Conservation (phyloP, 768 basidiomycete genomes). For the Tricholoma terreum region DNA sequence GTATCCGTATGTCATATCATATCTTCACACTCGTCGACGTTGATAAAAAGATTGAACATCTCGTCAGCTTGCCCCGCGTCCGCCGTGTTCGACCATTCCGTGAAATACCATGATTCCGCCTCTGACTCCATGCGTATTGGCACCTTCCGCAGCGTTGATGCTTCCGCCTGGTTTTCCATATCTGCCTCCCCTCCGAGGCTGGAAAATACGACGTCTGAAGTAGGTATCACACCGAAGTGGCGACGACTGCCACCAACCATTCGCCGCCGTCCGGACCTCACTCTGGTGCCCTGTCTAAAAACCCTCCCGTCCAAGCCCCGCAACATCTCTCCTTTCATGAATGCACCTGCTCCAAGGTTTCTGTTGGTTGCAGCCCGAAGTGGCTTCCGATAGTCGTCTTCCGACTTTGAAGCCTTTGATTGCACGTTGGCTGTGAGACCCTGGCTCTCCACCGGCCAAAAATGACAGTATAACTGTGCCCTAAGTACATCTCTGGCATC, state of each 20-base stretch:
- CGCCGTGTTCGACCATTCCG: neutral
- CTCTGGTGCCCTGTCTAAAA: neutral
- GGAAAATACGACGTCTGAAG: neutral
- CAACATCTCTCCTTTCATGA: conserved; percentile 14
- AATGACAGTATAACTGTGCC: neutral
- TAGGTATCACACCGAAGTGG: neutral
- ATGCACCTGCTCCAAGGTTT: conserved; percentile 11
- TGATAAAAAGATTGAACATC: conserved; percentile 43
- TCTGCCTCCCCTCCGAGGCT: neutral
- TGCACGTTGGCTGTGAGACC: neutral
- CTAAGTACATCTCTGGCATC: conserved; percentile 16
- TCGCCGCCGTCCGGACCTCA: neutral
- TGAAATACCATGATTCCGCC: neutral
- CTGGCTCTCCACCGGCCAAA: neutral
- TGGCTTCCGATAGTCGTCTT: neutral
- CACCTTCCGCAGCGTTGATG: neutral
- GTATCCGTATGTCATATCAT: conserved; percentile 3
- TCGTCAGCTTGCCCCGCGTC: conserved; percentile 15
- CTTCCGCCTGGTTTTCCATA: neutral
- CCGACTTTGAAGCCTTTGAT: neutral
- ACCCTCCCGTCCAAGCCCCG: conserved; percentile 6
- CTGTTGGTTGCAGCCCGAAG: neutral
- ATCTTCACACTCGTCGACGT: conserved; percentile 29
- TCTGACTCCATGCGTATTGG: neutral
- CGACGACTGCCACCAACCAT: neutral